A percentile compares a stretch with the other conserved stretches of the same genome.
phyloP scores from a whole-genome alignment of 2,329 filamentous ascomycete species.

The Pseudogymnoascus sp. region DNA sequence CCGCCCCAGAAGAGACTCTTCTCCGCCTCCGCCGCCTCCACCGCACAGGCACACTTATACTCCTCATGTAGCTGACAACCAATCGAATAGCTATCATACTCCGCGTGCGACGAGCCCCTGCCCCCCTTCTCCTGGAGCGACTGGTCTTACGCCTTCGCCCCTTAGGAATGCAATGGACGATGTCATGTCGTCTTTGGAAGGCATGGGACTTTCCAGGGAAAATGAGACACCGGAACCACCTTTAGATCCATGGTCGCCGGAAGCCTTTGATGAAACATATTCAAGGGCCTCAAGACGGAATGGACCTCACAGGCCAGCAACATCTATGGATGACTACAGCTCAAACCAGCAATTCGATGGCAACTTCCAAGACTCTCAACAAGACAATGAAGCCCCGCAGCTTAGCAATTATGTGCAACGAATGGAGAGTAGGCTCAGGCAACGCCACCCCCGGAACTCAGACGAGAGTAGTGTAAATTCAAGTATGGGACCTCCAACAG shows the following conservation, averaged over 20 bases:
- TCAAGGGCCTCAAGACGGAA: conserved; percentile 25
- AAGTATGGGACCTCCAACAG: conserved; percentile 19
- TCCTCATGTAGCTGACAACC: conserved; percentile 25
- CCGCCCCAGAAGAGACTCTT: conserved; percentile 44
- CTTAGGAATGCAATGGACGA: conserved; percentile 94
- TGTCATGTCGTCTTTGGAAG: conserved; percentile 89
- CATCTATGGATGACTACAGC: conserved; percentile 62
- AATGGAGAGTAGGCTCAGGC: conserved; percentile 71
- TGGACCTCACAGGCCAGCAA: conserved; percentile 51
- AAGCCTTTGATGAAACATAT: conserved; percentile 59
- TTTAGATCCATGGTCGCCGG: conserved; percentile 79
- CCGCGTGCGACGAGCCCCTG: conserved; percentile 54
- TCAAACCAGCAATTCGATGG: conserved; percentile 35
- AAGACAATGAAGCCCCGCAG: conserved; percentile 59
- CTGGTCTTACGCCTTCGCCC: conserved; percentile 77
- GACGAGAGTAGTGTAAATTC: conserved; percentile 8
- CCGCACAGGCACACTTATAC: conserved; percentile 63
- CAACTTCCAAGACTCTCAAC: conserved; percentile 28
- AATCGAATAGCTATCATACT: conserved; percentile 41
- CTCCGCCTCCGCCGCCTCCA: conserved; percentile 74
- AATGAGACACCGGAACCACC: conserved; percentile 48
- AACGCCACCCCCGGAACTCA: conserved; percentile 21
- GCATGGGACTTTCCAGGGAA: conserved; percentile 61
- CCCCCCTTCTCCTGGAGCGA: conserved; percentile 59
- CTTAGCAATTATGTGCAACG: conserved; percentile 81